Base-by-base conservation (phyloP, 2,329 filamentous ascomycete species). In the Aspergillus neoniger region DNA sequence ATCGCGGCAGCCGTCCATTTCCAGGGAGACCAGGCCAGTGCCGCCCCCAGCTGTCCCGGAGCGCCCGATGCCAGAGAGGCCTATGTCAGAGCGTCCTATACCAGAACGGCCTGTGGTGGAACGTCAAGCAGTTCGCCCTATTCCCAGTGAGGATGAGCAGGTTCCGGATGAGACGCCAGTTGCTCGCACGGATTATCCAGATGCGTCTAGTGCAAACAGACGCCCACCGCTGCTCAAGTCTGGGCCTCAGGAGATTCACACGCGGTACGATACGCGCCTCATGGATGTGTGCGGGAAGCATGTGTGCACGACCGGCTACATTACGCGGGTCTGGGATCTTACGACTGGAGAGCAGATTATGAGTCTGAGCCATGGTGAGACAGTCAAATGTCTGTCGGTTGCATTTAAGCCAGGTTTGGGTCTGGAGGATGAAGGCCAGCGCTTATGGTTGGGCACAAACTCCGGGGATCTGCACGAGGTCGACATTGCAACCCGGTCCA, bases 381-480 rank as follows among this genome's bases (percentile, higher is more conserved):
- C 90, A 1, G 82, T 92, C 63, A 96, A 91, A 72, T 89, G 91
- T 7, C 89, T 92, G 1, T 87, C 92, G 2, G 80, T 97, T 5
- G 85, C 87, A 0, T 99, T 99, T 77, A 96, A 96, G 72, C 92
- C 94, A 2, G 90, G 89, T 1, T 81, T 84, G 2, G 86, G 90
- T 64, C 85, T 94, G 1, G 86, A 91, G 60, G 87, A 93, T 50
- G 94, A 98, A 76, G 94, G 92, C 5, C 84, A 85, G 57, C 84
- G 88, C 14, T 68, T 99, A 23, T 99, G 95, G 95, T 85, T 98
- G 32, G 95, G 95, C 7, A 97, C 90, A 47, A 96, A 90, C 67
- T 82, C 86, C 6, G 95, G 95, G 51, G 95, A 99, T 64, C 82
- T 99, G 41, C 86, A 93, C 72, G 95, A 99, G 77, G 85, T 96